Conservation (phyloP, 2,329 filamentous ascomycete genomes). For the Xylariaceae sp. region DNA sequence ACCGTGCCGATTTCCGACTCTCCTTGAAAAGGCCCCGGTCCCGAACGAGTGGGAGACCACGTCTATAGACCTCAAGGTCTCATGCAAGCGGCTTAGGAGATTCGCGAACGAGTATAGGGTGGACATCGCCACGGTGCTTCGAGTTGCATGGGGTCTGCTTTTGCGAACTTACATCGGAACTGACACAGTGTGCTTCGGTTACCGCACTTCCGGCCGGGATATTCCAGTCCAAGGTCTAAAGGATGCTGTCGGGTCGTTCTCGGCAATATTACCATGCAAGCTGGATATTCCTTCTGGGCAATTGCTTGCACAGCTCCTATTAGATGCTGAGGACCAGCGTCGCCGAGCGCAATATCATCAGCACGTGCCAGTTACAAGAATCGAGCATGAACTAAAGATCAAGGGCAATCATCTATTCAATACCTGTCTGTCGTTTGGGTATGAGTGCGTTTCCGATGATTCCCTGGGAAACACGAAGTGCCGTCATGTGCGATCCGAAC, state of each 20-base stretch:
- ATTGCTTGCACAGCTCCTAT: slow-evolving; percentile 31
- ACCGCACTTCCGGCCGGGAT: slow-evolving; percentile 49
- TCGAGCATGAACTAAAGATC: slow-evolving; percentile 50
- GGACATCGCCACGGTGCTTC: slow-evolving; percentile 53
- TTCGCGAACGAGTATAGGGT: slow-evolving; percentile 48
- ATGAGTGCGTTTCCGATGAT: slow-evolving; percentile 35
- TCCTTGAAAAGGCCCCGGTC: slow-evolving; percentile 33
- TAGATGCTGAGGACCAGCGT: slow-evolving; percentile 31
- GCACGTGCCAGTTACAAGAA: slow-evolving; percentile 48
- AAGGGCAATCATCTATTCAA: slow-evolving; percentile 51
- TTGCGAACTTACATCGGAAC: slow-evolving; percentile 57
- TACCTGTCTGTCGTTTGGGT: slow-evolving; percentile 52
- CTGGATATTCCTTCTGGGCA: slow-evolving; percentile 23
- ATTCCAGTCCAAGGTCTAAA: slow-evolving; percentile 45
- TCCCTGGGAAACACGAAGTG: slow-evolving; percentile 39
- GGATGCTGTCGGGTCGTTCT: slow-evolving; percentile 51
- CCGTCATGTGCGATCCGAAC: slow-evolving; percentile 43
- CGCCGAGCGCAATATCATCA: slow-evolving; percentile 43
- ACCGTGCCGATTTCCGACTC: slow-evolving; percentile 50
- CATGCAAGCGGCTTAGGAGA: slow-evolving; percentile 44
- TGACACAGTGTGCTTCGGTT: slow-evolving; percentile 59
- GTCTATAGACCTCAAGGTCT: slow-evolving; percentile 46
- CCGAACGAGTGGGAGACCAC: slow-evolving; percentile 38
- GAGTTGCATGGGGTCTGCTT: slow-evolving; percentile 63
- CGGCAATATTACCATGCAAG: slow-evolving; percentile 32